Evolutionary conservation across 179 eudicot genomes (phyloP).

Genomic region (Camellia oleifera): DNA sequence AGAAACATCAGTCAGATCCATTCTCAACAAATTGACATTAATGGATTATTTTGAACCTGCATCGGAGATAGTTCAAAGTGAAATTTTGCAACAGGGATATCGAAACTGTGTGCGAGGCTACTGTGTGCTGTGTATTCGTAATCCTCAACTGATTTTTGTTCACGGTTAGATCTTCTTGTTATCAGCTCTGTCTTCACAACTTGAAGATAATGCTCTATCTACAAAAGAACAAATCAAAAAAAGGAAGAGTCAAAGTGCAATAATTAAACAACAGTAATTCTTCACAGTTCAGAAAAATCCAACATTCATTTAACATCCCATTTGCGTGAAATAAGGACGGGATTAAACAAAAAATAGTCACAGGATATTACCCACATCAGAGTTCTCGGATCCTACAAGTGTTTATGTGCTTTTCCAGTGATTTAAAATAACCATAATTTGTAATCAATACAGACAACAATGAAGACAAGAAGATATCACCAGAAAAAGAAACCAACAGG

Average conservation of each 20-base stretch:
- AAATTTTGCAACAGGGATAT: conserved; percentile 83
- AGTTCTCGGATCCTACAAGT: not conserved
- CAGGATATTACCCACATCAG: not conserved
- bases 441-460: not conserved
- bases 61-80: conserved; percentile 88
- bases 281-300: not conserved
- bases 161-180: conserved; percentile 31
- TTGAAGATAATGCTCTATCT: conserved; percentile 98
- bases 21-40: not conserved
- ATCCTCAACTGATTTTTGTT: conserved; percentile 48
- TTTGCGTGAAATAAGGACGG: not conserved
- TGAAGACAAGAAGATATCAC: not conserved
- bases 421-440: too few species aligned
- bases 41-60: conserved; percentile 55
- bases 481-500: not conserved
- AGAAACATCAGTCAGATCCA: not conserved
- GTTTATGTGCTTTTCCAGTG: not conserved
- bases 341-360: not conserved
- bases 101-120: conserved; percentile 65
- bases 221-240: conserved; percentile 26
- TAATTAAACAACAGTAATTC: not conserved
- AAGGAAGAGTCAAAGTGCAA: not conserved
- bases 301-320: not conserved
- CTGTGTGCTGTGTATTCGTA: conserved; percentile 97
- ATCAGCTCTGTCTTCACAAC: conserved; percentile 85